Evolutionary conservation across 306 rosid genomes (phyloP).

Genomic region (Cyclanthera cordifolia): DNA sequence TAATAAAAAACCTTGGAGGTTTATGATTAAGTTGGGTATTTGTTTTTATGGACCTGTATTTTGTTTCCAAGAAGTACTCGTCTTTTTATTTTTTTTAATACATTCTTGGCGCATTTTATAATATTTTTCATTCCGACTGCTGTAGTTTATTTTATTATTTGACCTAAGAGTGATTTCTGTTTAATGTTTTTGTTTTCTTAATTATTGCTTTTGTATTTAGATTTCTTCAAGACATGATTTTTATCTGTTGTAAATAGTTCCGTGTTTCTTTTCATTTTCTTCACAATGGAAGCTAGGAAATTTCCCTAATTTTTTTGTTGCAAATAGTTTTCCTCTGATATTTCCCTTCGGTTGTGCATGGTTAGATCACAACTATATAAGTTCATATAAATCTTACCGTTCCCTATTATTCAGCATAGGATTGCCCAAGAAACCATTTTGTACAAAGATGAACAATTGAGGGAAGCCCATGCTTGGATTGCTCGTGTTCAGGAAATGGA

Average conservation of each 20-base stretch:
- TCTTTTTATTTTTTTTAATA: too few relatives aligned
- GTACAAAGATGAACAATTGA: slow-evolving; percentile 78
- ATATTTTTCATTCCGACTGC: not conserved
- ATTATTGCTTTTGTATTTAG: not conserved
- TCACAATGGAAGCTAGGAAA: too few relatives aligned
- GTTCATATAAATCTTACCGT: slow-evolving; percentile 14
- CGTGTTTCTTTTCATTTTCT: too few relatives aligned
- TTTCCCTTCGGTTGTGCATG: not conserved
- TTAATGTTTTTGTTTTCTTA: not conserved
- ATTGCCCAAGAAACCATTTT: slow-evolving; percentile 73
- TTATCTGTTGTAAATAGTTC: not conserved
- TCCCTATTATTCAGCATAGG: slow-evolving; percentile 60
- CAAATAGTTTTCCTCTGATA: not conserved
- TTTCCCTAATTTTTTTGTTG: too few relatives aligned
- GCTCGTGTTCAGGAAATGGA: slow-evolving; percentile 86
- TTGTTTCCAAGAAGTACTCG: too few relatives aligned
- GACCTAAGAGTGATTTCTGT: not conserved
- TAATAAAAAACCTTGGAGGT: not conserved
- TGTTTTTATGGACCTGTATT: too few relatives aligned
- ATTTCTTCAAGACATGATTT: not conserved
- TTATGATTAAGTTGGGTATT: not conserved
- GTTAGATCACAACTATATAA: not conserved
- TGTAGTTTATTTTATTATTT: not conserved
- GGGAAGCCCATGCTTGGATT: slow-evolving; percentile 96
- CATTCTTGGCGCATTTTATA: too few relatives aligned